These are phyloP conservation scores for Guyanaporus albipodus DNA, from an alignment of 768 basidiomycete genomes.

Conservation along the genomic window DNA sequence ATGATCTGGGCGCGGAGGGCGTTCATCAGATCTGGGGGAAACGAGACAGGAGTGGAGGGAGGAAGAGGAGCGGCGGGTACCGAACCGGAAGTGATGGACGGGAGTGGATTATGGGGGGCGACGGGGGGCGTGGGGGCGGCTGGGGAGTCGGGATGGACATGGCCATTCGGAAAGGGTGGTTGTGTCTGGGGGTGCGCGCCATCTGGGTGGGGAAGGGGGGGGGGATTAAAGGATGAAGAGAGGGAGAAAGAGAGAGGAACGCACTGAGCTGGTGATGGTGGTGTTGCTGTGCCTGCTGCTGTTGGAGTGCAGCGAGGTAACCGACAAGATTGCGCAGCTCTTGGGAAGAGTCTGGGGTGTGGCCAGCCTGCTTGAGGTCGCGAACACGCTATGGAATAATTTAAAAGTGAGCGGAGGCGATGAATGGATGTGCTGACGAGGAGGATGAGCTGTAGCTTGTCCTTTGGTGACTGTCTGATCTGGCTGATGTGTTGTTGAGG, in stretches of 20 bases:
- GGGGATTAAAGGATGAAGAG: conserved; percentile 20
- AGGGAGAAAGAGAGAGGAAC: conserved; percentile 5
- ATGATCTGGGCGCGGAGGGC: conserved; percentile 79
- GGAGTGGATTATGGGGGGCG: conserved; percentile 29
- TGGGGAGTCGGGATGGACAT: conserved; percentile 28
- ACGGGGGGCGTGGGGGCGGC: conserved; percentile 21
- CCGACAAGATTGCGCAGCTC: conserved; percentile 42
- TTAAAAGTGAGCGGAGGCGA: neutral
- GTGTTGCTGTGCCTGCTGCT: conserved; percentile 28
- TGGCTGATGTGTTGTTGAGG: conserved; percentile 2
- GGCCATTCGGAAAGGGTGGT: conserved; percentile 45
- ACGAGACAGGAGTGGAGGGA: conserved; percentile 73
- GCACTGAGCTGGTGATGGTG: conserved; percentile 32
- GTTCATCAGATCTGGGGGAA: conserved; percentile 70
- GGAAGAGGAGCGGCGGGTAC: conserved; percentile 46
- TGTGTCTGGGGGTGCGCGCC: conserved; percentile 25
- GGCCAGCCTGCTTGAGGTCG: conserved; percentile 40
- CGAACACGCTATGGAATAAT: conserved; percentile 39
- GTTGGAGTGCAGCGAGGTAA: conserved; percentile 33
- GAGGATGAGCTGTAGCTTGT: conserved; percentile 24
- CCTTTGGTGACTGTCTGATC: conserved; percentile 20
- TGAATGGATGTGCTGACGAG: neutral
- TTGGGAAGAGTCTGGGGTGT: conserved; percentile 40
- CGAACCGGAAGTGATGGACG: conserved; percentile 48
- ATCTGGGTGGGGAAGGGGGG: too few relatives aligned